A percentile compares a stretch with the other conserved stretches of the same genome.
Conservation (phyloP, 257 asterid genomes). For the Penstemon davidsonii region DNA sequence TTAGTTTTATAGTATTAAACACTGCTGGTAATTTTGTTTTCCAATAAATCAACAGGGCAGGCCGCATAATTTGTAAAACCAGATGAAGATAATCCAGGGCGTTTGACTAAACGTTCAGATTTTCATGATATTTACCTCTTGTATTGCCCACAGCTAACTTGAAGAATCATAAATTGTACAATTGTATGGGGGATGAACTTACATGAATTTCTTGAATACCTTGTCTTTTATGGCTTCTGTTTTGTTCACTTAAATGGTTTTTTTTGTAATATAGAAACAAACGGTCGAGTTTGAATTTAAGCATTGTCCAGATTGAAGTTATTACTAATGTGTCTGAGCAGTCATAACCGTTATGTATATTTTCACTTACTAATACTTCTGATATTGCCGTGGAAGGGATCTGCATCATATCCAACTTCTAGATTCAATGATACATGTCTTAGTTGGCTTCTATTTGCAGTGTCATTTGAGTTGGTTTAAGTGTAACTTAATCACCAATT, state of each 20-base stretch:
- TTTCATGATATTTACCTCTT: background rate
- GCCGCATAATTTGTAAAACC: conserved; percentile 4
- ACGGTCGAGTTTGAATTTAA: conserved; percentile 9
- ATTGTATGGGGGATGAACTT: background rate
- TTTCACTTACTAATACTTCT: conserved; percentile 19
- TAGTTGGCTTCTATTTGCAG: conserved; percentile 9
- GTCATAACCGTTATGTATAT: conserved; percentile 10
- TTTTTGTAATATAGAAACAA: background rate
- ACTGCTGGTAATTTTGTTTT: background rate
- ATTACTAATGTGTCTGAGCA: background rate
- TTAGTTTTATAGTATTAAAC: background rate
- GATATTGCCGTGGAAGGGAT: conserved; percentile 11
- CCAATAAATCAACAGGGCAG: background rate
- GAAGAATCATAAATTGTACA: background rate
- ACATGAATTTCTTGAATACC: conserved; percentile 15
- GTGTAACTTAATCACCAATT: conserved; percentile 17
- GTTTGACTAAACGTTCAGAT: background rate
- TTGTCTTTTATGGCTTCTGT: background rate
- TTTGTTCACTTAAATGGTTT: background rate
- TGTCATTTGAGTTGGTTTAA: conserved; percentile 17
- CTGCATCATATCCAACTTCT: background rate
- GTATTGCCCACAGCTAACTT: background rate
- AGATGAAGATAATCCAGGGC: conserved; percentile 9
- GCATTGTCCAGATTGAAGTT: conserved; percentile 3
- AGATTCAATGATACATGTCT: background rate